Base-by-base conservation (phyloP, 352 stramenopile genomes). In the Phytopythium boreale region DNA sequence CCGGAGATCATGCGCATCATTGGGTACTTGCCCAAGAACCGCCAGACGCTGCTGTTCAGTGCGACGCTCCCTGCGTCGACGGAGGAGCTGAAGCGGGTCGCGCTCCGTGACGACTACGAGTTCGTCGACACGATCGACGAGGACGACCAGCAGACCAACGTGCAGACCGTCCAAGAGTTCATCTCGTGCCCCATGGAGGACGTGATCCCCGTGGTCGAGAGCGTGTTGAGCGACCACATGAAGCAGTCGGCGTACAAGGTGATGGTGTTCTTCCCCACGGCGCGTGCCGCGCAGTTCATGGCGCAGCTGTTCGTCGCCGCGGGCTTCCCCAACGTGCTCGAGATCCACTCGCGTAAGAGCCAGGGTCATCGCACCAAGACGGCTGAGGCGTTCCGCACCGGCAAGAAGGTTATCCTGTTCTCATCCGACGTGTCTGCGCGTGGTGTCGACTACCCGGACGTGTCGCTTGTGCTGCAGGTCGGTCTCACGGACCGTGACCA, bases 301-400 rank as follows among this genome's bases (percentile, higher is more conserved):
- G 85, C 91, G 11, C 81, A 97, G 64, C 83, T 99, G 44, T 98
- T 98, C 67, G 77, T 80, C 29, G 74, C 71, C 11, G 79, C 81
- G 31, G 80, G 81, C 3, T 92, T 87, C 58, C 72, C 76, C 34
- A 75, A 77, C 39, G 87, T 98, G 26, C 77, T 98, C 2, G 95
- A 99, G 71, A 98, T 99, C 53, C 97, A 99, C 80, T 98, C 93
- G 26, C 82, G 92, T 56, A 99, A 98, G 85, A 96, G 84, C 59
- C 96, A 99, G 72, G 70, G 76, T 0, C 70, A 87, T 61, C 88
- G 96, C 52, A 97, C 82, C 37, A 96, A 94, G 70, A 86, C 88
- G 31, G 87, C 87, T 17, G 77, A 97, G 24, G 68, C 84, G 12
- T 99, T 99, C 80, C 90, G 92, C 59, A 84, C 81, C 55, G 77